Evolutionary conservation across 2,329 filamentous ascomycete genomes (phyloP), one percentile per base, ranked within the genome.

Genomic region (Fusarium acutatum): DNA sequence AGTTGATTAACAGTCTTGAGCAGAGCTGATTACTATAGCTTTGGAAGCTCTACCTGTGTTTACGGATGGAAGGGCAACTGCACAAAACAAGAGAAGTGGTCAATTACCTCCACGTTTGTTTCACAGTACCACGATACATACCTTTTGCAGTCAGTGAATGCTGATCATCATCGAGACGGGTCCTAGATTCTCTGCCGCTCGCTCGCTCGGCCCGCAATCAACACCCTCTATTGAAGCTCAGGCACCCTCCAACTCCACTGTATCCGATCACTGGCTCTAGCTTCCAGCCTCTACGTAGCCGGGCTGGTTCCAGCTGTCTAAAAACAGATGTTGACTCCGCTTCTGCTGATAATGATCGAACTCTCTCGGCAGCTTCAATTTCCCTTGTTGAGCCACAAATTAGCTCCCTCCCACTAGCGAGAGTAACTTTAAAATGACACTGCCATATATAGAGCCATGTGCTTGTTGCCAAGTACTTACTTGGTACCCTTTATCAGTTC

Each of bases 321-420:
- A 13, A 35, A 28, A 22, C 24, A 37, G 20, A 37, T 37, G 24
- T 37, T 26, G 50, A 53, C 50, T 53, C 50, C 50, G 34, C 50
- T 53, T 53, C 64, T 32, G 47, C 62, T 64, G 63, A 64, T 60
- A 63, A 56, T 56, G 58, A 56, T 67, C 26, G 58, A 67, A 60
- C 44, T 67, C 65, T 58, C 50, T 67, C 63, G 43, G 56, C 52
- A 49, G 32, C 49, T 67, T 71, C 71, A 73, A 74, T 74, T 74
- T 69, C 68, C 71, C 60, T 64, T 64, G 41, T 71, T 64, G 69
- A 75, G 72, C 69, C 72, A 74, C 72, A 75, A 72, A 62, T 57
- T 50, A 72, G 72, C 60, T 69, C 67, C 65, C 65, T 69, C 58
- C 44, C 65, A 43, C 44, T 69, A 67, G 56, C 41, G 59, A 69